Evolutionary conservation across 1,139 yeast genomes (phyloP), one percentile per base, ranked within the genome.

Genomic region (Kurtzmaniella natalensis): DNA sequence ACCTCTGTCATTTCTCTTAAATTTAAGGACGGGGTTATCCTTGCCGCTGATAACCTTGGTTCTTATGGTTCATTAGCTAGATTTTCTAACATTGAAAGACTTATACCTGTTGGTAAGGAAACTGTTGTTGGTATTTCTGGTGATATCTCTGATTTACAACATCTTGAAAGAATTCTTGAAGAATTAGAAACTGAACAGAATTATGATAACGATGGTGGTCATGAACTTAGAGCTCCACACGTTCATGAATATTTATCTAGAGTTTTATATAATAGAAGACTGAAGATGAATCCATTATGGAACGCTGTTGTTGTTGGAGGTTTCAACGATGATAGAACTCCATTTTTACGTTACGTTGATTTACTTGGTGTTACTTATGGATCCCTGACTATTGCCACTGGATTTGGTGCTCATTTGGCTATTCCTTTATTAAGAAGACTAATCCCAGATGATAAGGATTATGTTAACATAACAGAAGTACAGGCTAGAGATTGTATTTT

Each of bases 221-320:
- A 81, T 55, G 62, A 75, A 30, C 70, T 89, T 53, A 75, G 82
- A 45, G 95, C 97, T 8, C 79, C 88, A 21, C 86, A 88, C 51
- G 80, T 94, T 28, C 94, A 86, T 58, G 94, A 86, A 55, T 92
- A 88, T 57, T 69, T 94, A 46, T 78, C 94, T 31, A 77, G 84
- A 42, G 82, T 89, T 30, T 71, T 89, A 71, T 94, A 94, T 63
- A 71, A 76, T 47, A 79, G 97, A 61, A 78, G 99, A 61, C 75
- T 85, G 34, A 87, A 89, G 60, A 81, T 94, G 92, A 77, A 94
- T 57, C 99, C 99, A 17, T 72, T 88, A 44, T 94, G 98, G 98
- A 94, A 92, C 60, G 85, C 97, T 0, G 67, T 86, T 26, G 70
- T 94, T 38, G 96, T 92, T 34, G 96, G 89, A 7, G 99, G 97